A percentile compares a stretch with the other conserved stretches of the same genome.
These are phyloP conservation scores for Claviceps monticola DNA, from an alignment of 2,329 filamentous ascomycete genomes.

Conservation along the genomic window DNA sequence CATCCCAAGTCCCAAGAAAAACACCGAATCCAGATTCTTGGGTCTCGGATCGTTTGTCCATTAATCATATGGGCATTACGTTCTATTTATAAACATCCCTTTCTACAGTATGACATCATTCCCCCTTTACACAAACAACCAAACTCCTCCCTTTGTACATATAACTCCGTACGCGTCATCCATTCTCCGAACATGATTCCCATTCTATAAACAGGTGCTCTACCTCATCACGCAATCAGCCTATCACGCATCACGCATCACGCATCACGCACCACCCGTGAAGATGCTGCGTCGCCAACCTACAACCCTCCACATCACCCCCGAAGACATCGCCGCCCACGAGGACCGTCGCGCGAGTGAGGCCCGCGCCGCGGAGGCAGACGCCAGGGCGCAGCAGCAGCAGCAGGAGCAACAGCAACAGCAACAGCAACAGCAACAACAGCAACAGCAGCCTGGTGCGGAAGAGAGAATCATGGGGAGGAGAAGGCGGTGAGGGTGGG, in stretches of 20 bases:
- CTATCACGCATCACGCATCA: neutral
- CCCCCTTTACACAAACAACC: too few relatives aligned
- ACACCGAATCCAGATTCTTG: too few relatives aligned
- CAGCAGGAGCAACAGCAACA: neutral
- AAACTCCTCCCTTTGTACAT: too few relatives aligned
- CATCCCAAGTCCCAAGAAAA: too few relatives aligned
- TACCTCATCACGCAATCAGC: too few relatives aligned
- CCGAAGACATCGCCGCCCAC: conserved; percentile 57
- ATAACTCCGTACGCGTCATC: too few relatives aligned
- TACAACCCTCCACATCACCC: conserved; percentile 53
- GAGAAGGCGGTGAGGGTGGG: neutral
- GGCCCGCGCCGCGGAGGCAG: conserved; percentile 29
- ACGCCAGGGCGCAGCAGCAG: conserved; percentile 9
- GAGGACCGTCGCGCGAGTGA: conserved; percentile 45
- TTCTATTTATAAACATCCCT: too few relatives aligned
- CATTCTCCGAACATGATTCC: too few relatives aligned
- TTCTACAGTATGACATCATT: too few relatives aligned
- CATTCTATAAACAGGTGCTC: too few relatives aligned
- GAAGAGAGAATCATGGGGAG: conserved; percentile 25
- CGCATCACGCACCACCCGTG: neutral
- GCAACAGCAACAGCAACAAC: conserved; percentile 8
- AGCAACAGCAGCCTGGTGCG: conserved; percentile 6
- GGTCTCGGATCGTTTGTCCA: too few relatives aligned
- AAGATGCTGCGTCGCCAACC: conserved; percentile 53
- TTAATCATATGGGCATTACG: too few relatives aligned